phyloP scores from a whole-genome alignment of 306 rosid genomes.

The Senna siamea region DNA sequence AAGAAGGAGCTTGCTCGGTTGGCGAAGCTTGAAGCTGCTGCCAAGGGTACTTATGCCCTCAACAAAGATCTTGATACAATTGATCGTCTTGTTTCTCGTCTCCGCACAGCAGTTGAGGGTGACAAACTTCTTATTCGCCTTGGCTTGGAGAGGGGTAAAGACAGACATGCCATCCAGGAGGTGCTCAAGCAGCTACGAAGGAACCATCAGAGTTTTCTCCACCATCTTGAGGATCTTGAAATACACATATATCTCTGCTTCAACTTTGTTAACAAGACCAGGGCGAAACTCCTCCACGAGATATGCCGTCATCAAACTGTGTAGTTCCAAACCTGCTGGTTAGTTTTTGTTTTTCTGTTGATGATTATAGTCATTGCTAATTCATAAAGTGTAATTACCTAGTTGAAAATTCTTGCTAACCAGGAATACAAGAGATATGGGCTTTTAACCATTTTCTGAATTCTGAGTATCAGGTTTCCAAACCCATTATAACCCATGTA shows the following conservation, averaged over 20 bases:
- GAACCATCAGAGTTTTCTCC: constrained; percentile 44
- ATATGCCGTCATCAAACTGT: constrained; percentile 42
- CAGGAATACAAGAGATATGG: not conserved
- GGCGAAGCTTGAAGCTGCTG: constrained; percentile 70
- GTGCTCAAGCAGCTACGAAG: constrained; percentile 64
- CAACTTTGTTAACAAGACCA: constrained; percentile 58
- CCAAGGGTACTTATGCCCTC: constrained; percentile 51
- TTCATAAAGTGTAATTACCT: constrained; percentile 27
- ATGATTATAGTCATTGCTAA: not conserved
- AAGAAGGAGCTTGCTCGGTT: constrained; percentile 44
- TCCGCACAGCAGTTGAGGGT: constrained; percentile 54
- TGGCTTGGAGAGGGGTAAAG: constrained; percentile 60
- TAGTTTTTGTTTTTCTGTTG: not conserved
- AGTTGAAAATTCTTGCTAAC: constrained; percentile 32
- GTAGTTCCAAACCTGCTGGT: constrained; percentile 22
- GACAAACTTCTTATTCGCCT: constrained; percentile 52
- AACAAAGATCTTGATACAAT: constrained; percentile 57
- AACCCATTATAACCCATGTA: not conserved
- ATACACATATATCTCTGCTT: constrained; percentile 57
- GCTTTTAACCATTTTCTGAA: not conserved
- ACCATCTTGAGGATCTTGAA: constrained; percentile 59
- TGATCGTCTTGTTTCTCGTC: constrained; percentile 56
- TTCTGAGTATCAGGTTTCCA: not conserved
- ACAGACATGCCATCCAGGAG: constrained; percentile 58
- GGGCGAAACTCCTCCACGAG: constrained; percentile 55